phyloP scores from a whole-genome alignment of 2,329 filamentous ascomycete species.

The Ophiocordyceps camponoti-floridani region DNA sequence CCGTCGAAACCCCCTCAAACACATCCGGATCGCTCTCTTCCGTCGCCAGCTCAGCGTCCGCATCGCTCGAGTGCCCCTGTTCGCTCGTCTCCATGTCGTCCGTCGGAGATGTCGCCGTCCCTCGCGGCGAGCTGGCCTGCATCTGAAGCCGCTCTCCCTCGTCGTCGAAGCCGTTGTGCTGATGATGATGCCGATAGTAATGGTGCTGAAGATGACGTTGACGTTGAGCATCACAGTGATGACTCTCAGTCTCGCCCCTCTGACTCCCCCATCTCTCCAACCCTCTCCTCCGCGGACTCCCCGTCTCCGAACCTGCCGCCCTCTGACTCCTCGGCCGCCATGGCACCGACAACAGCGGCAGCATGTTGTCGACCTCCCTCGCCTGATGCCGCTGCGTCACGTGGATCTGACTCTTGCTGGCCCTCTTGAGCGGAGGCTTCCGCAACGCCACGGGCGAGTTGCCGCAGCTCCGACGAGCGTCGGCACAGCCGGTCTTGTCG shows the following conservation, averaged over 20 bases:
- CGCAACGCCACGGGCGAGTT: slow-evolving; percentile 12
- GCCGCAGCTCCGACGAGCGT: slow-evolving; percentile 8
- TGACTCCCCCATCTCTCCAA: background rate
- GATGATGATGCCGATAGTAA: background rate
- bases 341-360: slow-evolving; percentile 1
- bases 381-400: slow-evolving; percentile 6
- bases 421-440: slow-evolving; percentile 23
- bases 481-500: background rate
- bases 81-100: slow-evolving; percentile 16
- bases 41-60: slow-evolving; percentile 11
- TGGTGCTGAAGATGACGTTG: background rate
- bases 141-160: background rate
- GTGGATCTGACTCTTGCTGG: slow-evolving; percentile 20
- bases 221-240: background rate
- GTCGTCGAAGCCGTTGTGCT: background rate
- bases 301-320: background rate
- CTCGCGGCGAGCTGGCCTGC: slow-evolving; percentile 1
- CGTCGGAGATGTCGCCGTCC: slow-evolving; percentile 7
- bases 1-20: slow-evolving; percentile 6
- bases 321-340: background rate
- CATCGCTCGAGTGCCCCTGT: slow-evolving; percentile 13
- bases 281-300: background rate
- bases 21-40: slow-evolving; percentile 16
- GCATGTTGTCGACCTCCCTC: background rate
- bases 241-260: background rate